phyloP scores from a whole-genome alignment of 2,329 filamentous ascomycete genomes.

The Aspergillus unguis region DNA sequence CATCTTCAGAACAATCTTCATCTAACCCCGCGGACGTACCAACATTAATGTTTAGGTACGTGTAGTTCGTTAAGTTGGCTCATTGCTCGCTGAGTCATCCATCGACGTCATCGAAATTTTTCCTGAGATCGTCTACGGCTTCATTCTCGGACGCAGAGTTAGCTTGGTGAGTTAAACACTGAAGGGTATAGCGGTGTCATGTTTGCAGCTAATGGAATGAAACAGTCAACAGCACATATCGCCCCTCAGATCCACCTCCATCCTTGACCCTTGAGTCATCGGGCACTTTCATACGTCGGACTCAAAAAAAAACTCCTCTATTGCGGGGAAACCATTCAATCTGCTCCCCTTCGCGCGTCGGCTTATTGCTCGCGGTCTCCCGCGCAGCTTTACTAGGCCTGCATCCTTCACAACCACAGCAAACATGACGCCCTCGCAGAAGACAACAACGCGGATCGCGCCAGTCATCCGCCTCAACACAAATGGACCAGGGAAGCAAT shows the following conservation, averaged over 20 bases:
- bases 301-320: neutral
- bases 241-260: neutral
- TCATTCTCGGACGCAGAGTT: constrained; percentile 4
- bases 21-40: too few species aligned
- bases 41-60: neutral
- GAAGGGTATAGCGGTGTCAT: neutral
- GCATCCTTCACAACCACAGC: constrained; percentile 20
- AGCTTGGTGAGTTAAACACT: constrained; percentile 3
- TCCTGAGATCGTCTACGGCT: constrained; percentile 3
- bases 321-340: constrained; percentile 19
- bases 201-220: neutral
- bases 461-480: constrained; percentile 39
- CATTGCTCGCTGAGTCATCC: constrained; percentile 16
- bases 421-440: constrained; percentile 19
- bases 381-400: constrained; percentile 27
- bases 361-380: constrained; percentile 28
- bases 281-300: neutral
- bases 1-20: too few species aligned
- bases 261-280: constrained; percentile 7
- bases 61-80: neutral
- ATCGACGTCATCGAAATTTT: constrained; percentile 21
- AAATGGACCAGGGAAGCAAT: constrained; percentile 30
- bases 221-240: neutral
- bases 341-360: constrained; percentile 25
- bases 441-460: constrained; percentile 33